A percentile compares a stretch with the other conserved stretches of the same genome.
These are phyloP conservation scores for Yamadazyma pseudoaaseri DNA, from an alignment of 1,139 yeast species.

Conservation along the genomic window DNA sequence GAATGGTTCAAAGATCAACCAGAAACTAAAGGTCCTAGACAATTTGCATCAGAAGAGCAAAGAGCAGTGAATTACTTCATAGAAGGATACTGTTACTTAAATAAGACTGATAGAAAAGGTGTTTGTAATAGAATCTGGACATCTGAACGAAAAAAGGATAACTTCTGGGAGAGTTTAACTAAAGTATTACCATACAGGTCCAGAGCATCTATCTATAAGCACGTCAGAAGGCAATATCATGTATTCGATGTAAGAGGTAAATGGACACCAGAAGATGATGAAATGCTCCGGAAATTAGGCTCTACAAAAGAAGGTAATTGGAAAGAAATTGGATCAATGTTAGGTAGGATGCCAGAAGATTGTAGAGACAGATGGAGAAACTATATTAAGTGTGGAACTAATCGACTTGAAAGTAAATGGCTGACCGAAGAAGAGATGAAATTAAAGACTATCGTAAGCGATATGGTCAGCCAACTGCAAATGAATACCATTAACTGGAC, in stretches of 20 bases:
- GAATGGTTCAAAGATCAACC: conserved; percentile 38
- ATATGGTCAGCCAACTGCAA: conserved; percentile 27
- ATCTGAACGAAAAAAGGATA: conserved; percentile 77
- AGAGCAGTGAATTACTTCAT: conserved; percentile 72
- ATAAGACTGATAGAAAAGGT: conserved; percentile 61
- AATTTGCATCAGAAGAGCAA: conserved; percentile 64
- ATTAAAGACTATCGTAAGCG: conserved; percentile 55
- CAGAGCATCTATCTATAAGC: conserved; percentile 86
- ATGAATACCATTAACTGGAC: conserved; percentile 75
- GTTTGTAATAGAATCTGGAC: conserved; percentile 88
- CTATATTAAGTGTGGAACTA: conserved; percentile 84
- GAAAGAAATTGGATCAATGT: conserved; percentile 72
- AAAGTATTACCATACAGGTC: conserved; percentile 80
- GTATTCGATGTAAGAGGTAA: conserved; percentile 83
- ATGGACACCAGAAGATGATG: conserved; percentile 85
- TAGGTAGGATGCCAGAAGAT: conserved; percentile 97
- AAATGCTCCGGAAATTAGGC: conserved; percentile 59
- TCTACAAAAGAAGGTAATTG: conserved; percentile 75
- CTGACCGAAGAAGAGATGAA: conserved; percentile 65
- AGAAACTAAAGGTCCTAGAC: conserved; percentile 37
- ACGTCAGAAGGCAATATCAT: conserved; percentile 86
- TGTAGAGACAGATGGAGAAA: conserved; percentile 96
- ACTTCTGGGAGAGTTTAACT: conserved; percentile 82
- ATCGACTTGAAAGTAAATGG: conserved; percentile 79
- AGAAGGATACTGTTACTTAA: conserved; percentile 60